These are phyloP conservation scores for Alternaria triticimaculans DNA, from an alignment of 2,329 filamentous ascomycete species.

Conservation along the genomic window DNA sequence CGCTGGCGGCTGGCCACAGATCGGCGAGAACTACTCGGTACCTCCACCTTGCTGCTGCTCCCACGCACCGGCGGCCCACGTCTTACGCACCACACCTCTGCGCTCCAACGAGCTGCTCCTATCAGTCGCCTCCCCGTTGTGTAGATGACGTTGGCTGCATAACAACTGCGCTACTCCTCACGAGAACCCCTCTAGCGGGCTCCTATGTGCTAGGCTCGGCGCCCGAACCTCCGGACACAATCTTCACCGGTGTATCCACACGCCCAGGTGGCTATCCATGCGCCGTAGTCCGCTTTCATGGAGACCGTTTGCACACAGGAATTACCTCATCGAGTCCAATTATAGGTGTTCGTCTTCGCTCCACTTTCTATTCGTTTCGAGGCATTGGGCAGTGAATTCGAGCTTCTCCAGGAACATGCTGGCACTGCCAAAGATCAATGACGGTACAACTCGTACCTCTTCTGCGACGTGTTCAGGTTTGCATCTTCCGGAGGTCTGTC, in stretches of 20 bases:
- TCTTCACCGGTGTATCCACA: constrained; percentile 14
- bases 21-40: constrained; percentile 21
- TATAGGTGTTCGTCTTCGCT: constrained; percentile 2
- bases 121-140: not conserved
- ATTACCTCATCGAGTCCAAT: constrained; percentile 1
- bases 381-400: not conserved
- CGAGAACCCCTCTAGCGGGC: not conserved
- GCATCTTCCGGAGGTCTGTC: not conserved
- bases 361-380: not conserved
- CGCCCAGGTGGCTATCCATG: constrained; percentile 13
- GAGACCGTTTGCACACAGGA: not conserved
- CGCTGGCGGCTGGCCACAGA: constrained; percentile 19
- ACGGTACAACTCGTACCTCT: not conserved
- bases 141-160: constrained; percentile 7
- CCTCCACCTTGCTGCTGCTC: constrained; percentile 17
- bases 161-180: constrained; percentile 5
- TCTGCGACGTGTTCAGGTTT: not conserved
- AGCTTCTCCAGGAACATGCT: not conserved
- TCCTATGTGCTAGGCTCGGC: not conserved
- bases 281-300: constrained; percentile 1
- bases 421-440: not conserved
- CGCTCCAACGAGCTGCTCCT: not conserved
- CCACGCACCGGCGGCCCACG: constrained; percentile 16
- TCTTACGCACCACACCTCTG: constrained; percentile 13
- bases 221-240: constrained; percentile 7